Base-by-base conservation (phyloP, 495 filamentous ascomycete species). In the Pyrenula massariospora region DNA sequence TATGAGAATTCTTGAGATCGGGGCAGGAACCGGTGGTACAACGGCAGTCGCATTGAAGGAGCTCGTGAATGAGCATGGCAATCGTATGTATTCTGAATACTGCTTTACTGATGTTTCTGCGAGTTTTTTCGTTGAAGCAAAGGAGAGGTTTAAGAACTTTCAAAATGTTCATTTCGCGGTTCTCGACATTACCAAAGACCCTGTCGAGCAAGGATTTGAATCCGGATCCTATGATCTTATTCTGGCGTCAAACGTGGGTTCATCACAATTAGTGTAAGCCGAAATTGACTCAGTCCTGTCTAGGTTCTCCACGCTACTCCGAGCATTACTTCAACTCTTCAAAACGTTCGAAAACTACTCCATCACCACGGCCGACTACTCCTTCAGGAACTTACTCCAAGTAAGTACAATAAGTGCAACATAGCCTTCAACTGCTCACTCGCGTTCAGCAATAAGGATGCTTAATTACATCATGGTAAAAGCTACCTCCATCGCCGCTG, bases 61-160 rank as follows among this genome's bases (percentile, higher is more conserved):
- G 3, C 60, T 66, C n/a, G 20, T 24, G 1, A 56, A 59, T 3
- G 19, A 11, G 1, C 50, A 55, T 31, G 63, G 60, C 0, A 55
- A 59, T 22, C 21, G 55, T 0, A 52, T 66, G 24, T 77, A 67
- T 52, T 58, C 59, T 2, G 55, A 52, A 0, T 79, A 78, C 53
- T 67, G 58, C 0, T 77, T 65, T 50, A 77, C 75, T 8, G 75
- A 78, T 31, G 65, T 75, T 10, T 76, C 73, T 0, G 55, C 67
- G 10, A 70, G 66, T 0, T 76, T 76, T 56, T 60, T 76, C n/a
- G 53, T 54, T 0, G 47, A 62, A 20, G 74, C 73, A 1, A 61
- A 72, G 48, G 68, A 77, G 22, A 55, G 64, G 2, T 66, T 70
- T 50, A 56, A 51, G 12, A 55, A 55, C 0, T 53, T 59, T 11